Evolutionary conservation across 176 grass and related monocot genomes (phyloP), one percentile per base, ranked within the genome.

Genomic region (Aegilops speltoides): DNA sequence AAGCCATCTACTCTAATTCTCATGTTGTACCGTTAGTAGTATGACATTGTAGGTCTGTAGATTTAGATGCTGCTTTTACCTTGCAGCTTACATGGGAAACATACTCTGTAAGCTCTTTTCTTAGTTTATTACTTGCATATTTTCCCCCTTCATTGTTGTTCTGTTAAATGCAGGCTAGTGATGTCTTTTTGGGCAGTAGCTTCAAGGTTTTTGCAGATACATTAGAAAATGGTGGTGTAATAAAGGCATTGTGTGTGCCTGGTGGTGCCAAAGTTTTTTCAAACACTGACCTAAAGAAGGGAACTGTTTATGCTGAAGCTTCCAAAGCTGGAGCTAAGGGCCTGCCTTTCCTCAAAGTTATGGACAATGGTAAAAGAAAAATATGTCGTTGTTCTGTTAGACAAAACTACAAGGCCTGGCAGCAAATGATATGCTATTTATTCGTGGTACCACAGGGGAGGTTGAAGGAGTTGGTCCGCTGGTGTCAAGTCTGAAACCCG

Each of bases 291-390:
- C 89, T 98, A 36, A 98, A 98, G 81, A 98, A 98, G 80, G 97
- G 97, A 80, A 84, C 88, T 88, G 82, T 98, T 56, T 96, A 94
- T 77, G 85, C 66, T 82, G 90, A 94, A 83, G 94, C 94, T 89
- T 94, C 91, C 85, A 98, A 96, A 90, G 79, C 90, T 91, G 97
- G 97, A 82, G 97, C 97, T 14, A 98, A 96, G 86, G 97, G 97
- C 37, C 78, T 98, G 60, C 97, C 97, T 88, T 98, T 98, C 87
- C 87, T 98, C 77, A 98, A 98, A 84, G 79, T 94, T 86, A 88
- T 91, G 82, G 93, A 96, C 40, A 93, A 90, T 40, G 97, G 97
- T 98, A 98, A 87, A 81, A 43, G 17, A 0, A 23, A 84, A 70
- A 71, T 22, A 13, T 26, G 59, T 83, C 33, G 36, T 61, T 84